Evolutionary conservation across 2,329 filamentous ascomycete species (phyloP).

Genomic region (Ophiobolus disseminans): DNA sequence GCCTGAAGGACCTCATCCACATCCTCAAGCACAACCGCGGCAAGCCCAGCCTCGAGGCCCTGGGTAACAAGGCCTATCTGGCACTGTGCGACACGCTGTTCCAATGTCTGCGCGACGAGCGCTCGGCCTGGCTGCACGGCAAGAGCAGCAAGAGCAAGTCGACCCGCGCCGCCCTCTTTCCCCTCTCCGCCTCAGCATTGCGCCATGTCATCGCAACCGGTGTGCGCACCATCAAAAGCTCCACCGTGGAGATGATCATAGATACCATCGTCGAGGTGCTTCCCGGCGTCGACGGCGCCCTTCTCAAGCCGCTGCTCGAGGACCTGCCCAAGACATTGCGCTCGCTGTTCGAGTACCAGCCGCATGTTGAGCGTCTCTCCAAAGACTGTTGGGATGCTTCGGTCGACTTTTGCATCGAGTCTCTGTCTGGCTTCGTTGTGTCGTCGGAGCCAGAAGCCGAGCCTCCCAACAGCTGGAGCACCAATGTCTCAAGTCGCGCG

Average conservation of each 20-base stretch:
- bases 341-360: constrained; percentile 72
- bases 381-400: constrained; percentile 71
- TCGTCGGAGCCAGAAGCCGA: constrained; percentile 28
- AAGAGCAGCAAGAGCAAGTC: constrained; percentile 49
- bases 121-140: constrained; percentile 64
- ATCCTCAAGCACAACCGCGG: constrained; percentile 62
- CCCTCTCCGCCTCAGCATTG: constrained; percentile 73
- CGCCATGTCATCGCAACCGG: constrained; percentile 75
- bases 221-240: constrained; percentile 71
- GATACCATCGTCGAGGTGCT: constrained; percentile 83
- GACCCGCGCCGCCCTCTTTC: constrained; percentile 65
- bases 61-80: constrained; percentile 82
- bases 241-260: constrained; percentile 79
- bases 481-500: constrained; percentile 35
- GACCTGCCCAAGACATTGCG: constrained; percentile 81
- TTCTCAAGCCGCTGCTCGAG: constrained; percentile 72
- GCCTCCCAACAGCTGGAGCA: constrained; percentile 37
- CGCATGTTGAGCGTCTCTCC: constrained; percentile 81
- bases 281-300: constrained; percentile 65
- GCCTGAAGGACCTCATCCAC: constrained; percentile 62
- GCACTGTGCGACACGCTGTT: constrained; percentile 84
- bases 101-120: constrained; percentile 70
- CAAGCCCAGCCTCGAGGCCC: constrained; percentile 49
- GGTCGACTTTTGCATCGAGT: constrained; percentile 73
- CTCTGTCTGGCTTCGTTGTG: constrained; percentile 55